Base-by-base conservation (phyloP, 2,329 filamentous ascomycete species). In the Biscogniauxia marginata region DNA sequence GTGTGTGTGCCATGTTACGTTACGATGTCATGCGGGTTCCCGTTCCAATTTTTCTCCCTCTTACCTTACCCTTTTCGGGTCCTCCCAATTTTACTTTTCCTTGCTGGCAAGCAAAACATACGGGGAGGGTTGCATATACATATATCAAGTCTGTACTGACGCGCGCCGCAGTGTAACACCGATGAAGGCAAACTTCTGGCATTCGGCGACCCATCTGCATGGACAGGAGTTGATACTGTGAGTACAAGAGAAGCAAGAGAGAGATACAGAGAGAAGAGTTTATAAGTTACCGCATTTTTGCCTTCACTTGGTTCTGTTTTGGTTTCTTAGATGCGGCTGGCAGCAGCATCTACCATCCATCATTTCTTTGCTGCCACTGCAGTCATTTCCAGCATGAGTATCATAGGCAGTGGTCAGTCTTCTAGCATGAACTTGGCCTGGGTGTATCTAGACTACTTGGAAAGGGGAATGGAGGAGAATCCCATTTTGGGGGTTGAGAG, bases 101-200 rank as follows among this genome's bases (percentile, higher is more conserved):
- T n/a, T n/a, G n/a, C 7, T 48, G 46, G 18, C 19, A 24, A 45
- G 30, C 39, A 22, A 49, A 13, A 16, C 16, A n/a, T n/a, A n/a
- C n/a, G n/a, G n/a, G n/a, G n/a, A n/a, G n/a, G n/a, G n/a, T n/a
- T n/a, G n/a, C n/a, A n/a, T n/a, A n/a, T n/a, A n/a, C n/a, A n/a
- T n/a, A n/a, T n/a, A n/a, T n/a, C n/a, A n/a, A n/a, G n/a, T n/a
- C n/a, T 13, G 39, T 19, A 47, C 58, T 58, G 19, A 64, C 52
- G 19, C 53, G 5, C 55, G 46, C 54, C 57, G 61, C 67, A 96
- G 92, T 73, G 86, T 99, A 55, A 97, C 95, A 3, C 91, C 93
- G 13, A 74, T 98, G 63, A 90, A 90, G 73, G 93, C 93, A 45
- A 97, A 96, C 73, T 99, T 97, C 73, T 92, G 90, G 84, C 91